phyloP scores from a whole-genome alignment of 768 basidiomycete species.

The Coprinopsis sp. region DNA sequence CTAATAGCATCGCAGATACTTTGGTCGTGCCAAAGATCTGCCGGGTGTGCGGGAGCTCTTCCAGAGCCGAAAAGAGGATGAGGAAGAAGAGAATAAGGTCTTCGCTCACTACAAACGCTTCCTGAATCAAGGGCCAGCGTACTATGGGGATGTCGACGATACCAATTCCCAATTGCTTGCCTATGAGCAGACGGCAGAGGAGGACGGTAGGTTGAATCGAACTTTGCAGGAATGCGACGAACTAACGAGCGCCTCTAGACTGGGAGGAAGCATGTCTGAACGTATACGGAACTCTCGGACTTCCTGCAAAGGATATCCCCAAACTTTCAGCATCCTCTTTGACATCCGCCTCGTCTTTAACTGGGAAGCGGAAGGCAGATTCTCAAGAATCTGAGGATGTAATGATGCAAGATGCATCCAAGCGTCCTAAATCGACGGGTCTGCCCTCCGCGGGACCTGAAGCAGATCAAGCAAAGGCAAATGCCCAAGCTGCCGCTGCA shows the following conservation, averaged over 20 bases:
- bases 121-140: slow-evolving; percentile 78
- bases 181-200: slow-evolving; percentile 68
- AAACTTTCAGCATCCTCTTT: slow-evolving; percentile 51
- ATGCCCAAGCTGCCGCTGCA: slow-evolving; percentile 59
- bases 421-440: slow-evolving; percentile 26
- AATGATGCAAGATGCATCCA: slow-evolving; percentile 33
- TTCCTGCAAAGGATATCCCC: slow-evolving; percentile 43
- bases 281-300: slow-evolving; percentile 48
- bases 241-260: slow-evolving; percentile 33
- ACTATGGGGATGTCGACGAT: slow-evolving; percentile 93
- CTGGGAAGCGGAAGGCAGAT: slow-evolving; percentile 45
- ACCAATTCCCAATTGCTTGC: slow-evolving; percentile 58
- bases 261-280: slow-evolving; percentile 61
- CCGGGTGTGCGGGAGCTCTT: slow-evolving; percentile 97
- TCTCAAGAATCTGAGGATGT: slow-evolving; percentile 42
- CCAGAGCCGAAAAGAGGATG: slow-evolving; percentile 76
- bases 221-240: neutral
- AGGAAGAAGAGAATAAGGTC: slow-evolving; percentile 82
- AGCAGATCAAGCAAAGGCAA: slow-evolving; percentile 26
- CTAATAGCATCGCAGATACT: slow-evolving; percentile 57
- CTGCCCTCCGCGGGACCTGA: slow-evolving; percentile 16
- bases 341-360: slow-evolving; percentile 18
- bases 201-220: slow-evolving; percentile 50
- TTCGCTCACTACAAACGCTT: slow-evolving; percentile 82
- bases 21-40: slow-evolving; percentile 93